Base-by-base conservation (phyloP, 1,284 basidiomycete genomes). In the Ceratobasidium sp. region DNA sequence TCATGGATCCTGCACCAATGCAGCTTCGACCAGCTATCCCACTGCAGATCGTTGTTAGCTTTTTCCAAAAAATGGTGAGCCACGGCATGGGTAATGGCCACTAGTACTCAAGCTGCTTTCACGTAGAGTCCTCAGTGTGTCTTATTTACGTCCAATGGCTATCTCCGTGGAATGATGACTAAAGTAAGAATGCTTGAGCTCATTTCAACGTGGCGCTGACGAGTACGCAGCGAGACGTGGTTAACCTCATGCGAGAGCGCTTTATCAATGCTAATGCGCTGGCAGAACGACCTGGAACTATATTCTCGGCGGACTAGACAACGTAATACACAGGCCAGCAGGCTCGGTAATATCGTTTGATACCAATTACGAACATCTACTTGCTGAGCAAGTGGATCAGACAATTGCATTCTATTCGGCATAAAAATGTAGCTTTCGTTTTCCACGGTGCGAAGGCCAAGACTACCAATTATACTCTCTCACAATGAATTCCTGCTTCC, bases 21-120 rank as follows among this genome's bases (percentile, higher is more conserved):
- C 86, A 88, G 70, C 80, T 91, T 68, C 81, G 87, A 49, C 85
- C 86, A 74, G 86, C 88, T 71, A 84, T 88, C 17, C 87, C 89
- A 2, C 82, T 87, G 73, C 87, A 90, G 73, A 78, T 88, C 17
- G 86, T 90, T 8, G 86, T 90, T 34, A 84, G 81, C 74, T 87
- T 88, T 83, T 90, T 90, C 79, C 88, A 89, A 76, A 88, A 86
- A 78, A 78, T 90, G 76, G 88, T 87, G 69, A 56, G 84, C 76
- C 8, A 27, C 62, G 29, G 22, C 69, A 20, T 52, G 5, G 31
- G 34, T 45, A 35, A 32, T n/a, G 34, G n/a, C 22, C 67, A 49
- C 13, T 5, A 20, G 32, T 73, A 20, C 72, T 31, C 17, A 45
- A 55, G 40, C 12, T 43, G 17, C 35, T 47, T 40, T 22, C 3